phyloP scores from a whole-genome alignment of 140 eudicot genomes.

The Anethum foeniculum region DNA sequence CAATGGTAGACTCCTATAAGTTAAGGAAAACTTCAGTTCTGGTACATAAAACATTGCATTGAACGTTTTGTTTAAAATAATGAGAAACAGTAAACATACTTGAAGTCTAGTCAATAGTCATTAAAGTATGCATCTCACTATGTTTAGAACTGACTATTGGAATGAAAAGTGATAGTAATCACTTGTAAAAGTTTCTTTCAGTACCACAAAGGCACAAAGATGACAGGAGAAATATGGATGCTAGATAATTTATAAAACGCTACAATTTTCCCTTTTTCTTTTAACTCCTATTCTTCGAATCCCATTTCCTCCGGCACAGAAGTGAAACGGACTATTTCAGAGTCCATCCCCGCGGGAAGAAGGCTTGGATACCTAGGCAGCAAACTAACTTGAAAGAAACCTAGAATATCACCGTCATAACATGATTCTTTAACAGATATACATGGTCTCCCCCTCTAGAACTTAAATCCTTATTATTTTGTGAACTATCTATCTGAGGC shows the following conservation, averaged over 20 bases:
- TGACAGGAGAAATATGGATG: background rate
- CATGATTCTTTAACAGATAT: background rate
- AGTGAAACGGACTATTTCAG: no score
- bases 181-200: background rate
- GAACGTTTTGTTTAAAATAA: background rate
- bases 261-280: background rate
- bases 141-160: background rate
- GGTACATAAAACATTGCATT: background rate
- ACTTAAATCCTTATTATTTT: background rate
- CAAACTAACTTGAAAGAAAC: background rate
- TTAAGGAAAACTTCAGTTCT: conserved; percentile 6
- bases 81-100: conserved; percentile 3
- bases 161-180: background rate
- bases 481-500: background rate
- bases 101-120: background rate
- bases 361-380: no score
- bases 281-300: background rate
- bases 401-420: background rate
- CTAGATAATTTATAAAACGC: background rate
- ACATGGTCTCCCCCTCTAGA: background rate
- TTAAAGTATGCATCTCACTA: background rate
- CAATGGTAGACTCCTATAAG: conserved; percentile 26
- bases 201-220: background rate
- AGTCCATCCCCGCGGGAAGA: no score
- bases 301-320: no score